Evolutionary conservation across 495 filamentous ascomycete genomes (phyloP), one percentile per base, ranked within the genome.

Genomic region (Aspergillus biplanus): DNA sequence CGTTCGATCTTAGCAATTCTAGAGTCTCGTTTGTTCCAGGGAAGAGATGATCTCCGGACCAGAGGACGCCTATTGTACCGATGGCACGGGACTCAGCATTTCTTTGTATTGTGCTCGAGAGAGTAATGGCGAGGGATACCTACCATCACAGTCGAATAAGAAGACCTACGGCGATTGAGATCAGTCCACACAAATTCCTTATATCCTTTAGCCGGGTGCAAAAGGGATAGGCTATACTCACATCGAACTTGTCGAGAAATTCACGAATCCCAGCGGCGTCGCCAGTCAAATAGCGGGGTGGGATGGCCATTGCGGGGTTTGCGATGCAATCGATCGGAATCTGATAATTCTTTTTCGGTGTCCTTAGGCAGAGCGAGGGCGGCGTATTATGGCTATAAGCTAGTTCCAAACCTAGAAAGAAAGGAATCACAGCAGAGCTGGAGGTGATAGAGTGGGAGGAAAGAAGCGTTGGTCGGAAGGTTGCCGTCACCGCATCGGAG

Each of bases 91-190:
- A 33, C 53, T 63, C 53, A 65, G 33, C 54, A 58, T 56, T 44
- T 65, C 57, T 52, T 50, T 58, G 62, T 60, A 27, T n/a, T 48
- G 52, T 33, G 21, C 33, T 46, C 48, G 27, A 32, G 12, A 21
- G 12, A 27, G 21, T 5, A n/a, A 21, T 1, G 21, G 33, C n/a
- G 6, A 47, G 35, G 32, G 44, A 52, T 12, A 78, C 84, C 64
- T 78, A 97, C 94, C 95, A 86, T 99, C 95, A 76, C 95, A 99
- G 72, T 99, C 95, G 67, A 99, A 92, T 7, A 99, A 80, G 71
- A 99, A 98, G 33, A 91, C 86, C 94, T 98, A 53, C 34, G n/a
- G 9, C 7, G 4, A n/a, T n/a, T 6, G 21, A 35, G 3, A 9
- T 18, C 18, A 49, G 33, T 31, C 33, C 3, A 42, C 44, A 31